A percentile compares a stretch with the other conserved stretches of the same genome.
Evolutionary conservation across 345 rosid species (phyloP).

Genomic region (Eucalyptus rudis): DNA sequence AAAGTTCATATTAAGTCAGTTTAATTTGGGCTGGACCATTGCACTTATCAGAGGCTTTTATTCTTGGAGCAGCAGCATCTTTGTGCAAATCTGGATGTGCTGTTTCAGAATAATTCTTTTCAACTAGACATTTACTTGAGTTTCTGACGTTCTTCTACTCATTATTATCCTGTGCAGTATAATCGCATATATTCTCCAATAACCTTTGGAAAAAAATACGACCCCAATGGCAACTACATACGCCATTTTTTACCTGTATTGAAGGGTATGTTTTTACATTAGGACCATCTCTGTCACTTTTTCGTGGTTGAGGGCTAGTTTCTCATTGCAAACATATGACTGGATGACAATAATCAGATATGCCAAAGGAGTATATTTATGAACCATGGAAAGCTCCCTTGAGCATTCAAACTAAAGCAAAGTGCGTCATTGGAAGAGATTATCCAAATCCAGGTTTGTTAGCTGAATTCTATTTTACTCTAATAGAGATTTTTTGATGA

Average conservation of each 20-base stretch:
- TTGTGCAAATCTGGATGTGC: background rate
- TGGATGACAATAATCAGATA: constrained; percentile 33
- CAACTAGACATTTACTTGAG: background rate
- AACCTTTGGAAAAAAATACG: constrained; percentile 88
- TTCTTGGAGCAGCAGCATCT: background rate
- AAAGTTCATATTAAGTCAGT: background rate
- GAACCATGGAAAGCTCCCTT: constrained; percentile 96
- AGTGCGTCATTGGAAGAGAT: constrained; percentile 77
- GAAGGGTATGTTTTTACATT: constrained; percentile 39
- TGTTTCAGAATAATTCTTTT: background rate
- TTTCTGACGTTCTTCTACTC: background rate
- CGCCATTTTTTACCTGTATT: constrained; percentile 81
- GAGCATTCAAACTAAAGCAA: constrained; percentile 69
- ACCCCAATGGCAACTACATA: constrained; percentile 69
- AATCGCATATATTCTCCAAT: constrained; percentile 81
- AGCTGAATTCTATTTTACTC: background rate
- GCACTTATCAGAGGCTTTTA: background rate
- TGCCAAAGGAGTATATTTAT: constrained; percentile 90
- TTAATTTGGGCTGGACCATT: background rate
- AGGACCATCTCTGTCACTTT: background rate
- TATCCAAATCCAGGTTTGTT: constrained; percentile 79
- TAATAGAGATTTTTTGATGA: background rate
- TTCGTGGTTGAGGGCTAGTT: background rate
- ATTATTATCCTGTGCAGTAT: constrained; percentile 30
- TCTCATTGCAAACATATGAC: background rate